Evolutionary conservation across 371 early-diverging fungal species (phyloP).

Genomic region (Mortierella sp.): DNA sequence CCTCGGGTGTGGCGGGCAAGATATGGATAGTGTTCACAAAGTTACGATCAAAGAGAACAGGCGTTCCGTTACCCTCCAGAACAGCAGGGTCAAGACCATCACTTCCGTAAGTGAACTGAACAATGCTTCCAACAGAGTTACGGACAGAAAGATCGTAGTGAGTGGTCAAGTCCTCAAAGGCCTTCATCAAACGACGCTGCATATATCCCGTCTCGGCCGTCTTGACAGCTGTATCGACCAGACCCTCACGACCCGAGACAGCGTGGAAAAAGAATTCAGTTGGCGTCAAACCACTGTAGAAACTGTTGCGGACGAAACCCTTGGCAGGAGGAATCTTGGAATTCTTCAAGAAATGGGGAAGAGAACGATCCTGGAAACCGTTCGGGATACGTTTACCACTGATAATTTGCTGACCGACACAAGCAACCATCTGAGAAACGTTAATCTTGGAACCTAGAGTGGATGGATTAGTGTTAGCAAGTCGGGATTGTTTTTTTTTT

Average conservation of each 20-base stretch:
- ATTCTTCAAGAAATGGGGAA: conserved; percentile 97
- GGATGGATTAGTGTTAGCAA: neutral
- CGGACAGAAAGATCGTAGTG: conserved; percentile 98
- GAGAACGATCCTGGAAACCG: conserved; percentile 96
- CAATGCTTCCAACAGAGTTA: conserved; percentile 90
- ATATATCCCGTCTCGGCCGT: conserved; percentile 99
- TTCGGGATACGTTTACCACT: conserved; percentile 96
- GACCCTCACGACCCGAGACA: conserved; percentile 99
- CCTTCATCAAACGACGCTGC: conserved; percentile 99
- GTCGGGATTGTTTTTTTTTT: neutral
- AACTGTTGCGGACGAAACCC: conserved; percentile 99
- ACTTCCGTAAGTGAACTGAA: conserved; percentile 99
- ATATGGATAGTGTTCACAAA: conserved; percentile 68
- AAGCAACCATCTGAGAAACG: conserved; percentile 99
- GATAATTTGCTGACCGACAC: conserved; percentile 99
- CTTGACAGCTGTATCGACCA: conserved; percentile 99
- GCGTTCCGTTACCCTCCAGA: conserved; percentile 93
- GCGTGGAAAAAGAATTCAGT: conserved; percentile 99
- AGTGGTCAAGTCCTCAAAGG: conserved; percentile 96
- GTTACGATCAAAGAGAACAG: conserved; percentile 91
- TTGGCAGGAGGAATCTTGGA: conserved; percentile 93
- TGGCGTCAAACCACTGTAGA: conserved; percentile 96
- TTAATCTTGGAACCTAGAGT: conserved; percentile 90
- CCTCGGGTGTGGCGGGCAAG: conserved; percentile 40
- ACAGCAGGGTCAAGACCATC: conserved; percentile 98